phyloP scores from a whole-genome alignment of 1,284 basidiomycete species.

The Ceratobasidium sp. region DNA sequence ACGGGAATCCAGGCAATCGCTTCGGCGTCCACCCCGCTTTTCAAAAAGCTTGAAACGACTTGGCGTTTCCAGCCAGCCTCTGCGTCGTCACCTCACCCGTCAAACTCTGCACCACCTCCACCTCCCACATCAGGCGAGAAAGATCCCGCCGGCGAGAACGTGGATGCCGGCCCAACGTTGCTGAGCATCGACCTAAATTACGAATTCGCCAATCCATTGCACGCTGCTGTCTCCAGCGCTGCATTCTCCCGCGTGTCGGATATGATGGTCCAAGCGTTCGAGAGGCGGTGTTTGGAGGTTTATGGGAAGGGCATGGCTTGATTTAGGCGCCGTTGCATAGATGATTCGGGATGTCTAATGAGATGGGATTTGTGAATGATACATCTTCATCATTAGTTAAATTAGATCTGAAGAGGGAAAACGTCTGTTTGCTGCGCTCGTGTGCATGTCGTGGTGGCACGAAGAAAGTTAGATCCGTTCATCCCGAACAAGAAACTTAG shows the following conservation, averaged over 20 bases:
- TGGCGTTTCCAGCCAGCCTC: conserved; percentile 80
- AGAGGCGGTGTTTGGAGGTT: conserved; percentile 77
- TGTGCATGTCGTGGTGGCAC: too few species aligned
- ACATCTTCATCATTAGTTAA: too few species aligned
- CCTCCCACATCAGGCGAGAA: conserved; percentile 22
- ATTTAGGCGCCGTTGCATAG: neutral
- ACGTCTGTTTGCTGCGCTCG: too few species aligned
- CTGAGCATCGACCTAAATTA: conserved; percentile 85
- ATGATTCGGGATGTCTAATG: neutral
- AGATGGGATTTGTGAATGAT: too few species aligned
- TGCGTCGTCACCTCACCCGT: conserved; percentile 58
- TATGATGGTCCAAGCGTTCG: conserved; percentile 93
- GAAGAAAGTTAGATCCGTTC: too few species aligned
- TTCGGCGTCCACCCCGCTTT: conserved; percentile 83
- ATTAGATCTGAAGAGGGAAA: too few species aligned
- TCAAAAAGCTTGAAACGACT: conserved; percentile 83
- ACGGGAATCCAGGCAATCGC: conserved; percentile 69
- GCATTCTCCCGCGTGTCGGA: conserved; percentile 89
- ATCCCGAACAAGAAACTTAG: too few species aligned
- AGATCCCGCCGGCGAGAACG: conserved; percentile 40
- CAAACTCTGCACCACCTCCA: conserved; percentile 42
- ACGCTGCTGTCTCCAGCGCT: conserved; percentile 80
- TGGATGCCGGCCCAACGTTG: conserved; percentile 64
- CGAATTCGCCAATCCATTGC: conserved; percentile 87
- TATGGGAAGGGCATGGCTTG: conserved; percentile 62